A percentile compares a stretch with the other conserved stretches of the same genome.
These are phyloP conservation scores for Peronospora belbahrii DNA, from an alignment of 352 stramenopile species.

Conservation along the genomic window DNA sequence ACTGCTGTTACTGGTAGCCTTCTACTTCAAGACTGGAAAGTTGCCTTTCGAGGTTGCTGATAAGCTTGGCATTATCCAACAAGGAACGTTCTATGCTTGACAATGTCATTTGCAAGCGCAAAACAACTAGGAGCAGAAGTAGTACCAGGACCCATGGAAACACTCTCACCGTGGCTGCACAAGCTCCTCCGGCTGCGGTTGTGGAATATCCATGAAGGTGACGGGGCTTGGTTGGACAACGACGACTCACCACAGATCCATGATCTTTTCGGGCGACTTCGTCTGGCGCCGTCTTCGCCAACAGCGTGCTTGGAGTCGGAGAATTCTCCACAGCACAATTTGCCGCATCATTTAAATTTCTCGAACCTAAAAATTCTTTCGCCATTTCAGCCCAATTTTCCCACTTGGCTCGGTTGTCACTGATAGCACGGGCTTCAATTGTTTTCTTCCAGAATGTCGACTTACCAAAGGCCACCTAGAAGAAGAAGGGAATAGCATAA, in stretches of 20 bases:
- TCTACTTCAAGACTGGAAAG: conserved; percentile 13
- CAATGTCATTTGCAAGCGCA: conserved; percentile 50
- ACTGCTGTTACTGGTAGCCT: conserved; percentile 20
- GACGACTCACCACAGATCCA: conserved; percentile 5
- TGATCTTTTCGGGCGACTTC: conserved; percentile 11
- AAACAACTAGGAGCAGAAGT: conserved; percentile 47
- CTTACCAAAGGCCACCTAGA: conserved; percentile 67
- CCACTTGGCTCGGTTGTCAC: conserved; percentile 72
- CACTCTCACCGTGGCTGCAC: conserved; percentile 31
- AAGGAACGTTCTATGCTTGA: conserved; percentile 54
- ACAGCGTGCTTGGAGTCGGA: conserved; percentile 16
- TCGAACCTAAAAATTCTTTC: conserved; percentile 36
- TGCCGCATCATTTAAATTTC: conserved; percentile 3
- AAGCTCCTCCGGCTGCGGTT: conserved; percentile 1
- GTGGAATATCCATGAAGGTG: conserved; percentile 16
- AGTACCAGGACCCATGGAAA: conserved; percentile 67
- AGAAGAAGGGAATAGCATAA: not conserved
- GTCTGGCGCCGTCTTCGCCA: conserved; percentile 8
- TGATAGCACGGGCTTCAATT: conserved; percentile 65
- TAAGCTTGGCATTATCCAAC: conserved; percentile 29
- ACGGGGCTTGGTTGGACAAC: conserved; percentile 14
- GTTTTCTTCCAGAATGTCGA: conserved; percentile 80
- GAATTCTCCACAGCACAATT: conserved; percentile 7
- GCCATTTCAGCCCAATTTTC: conserved; percentile 59
- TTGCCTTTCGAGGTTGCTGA: conserved; percentile 30